Evolutionary conservation across 225 moss, liverwort and hornwort genomes (phyloP).

Genomic region (Marchantia paleacea): DNA sequence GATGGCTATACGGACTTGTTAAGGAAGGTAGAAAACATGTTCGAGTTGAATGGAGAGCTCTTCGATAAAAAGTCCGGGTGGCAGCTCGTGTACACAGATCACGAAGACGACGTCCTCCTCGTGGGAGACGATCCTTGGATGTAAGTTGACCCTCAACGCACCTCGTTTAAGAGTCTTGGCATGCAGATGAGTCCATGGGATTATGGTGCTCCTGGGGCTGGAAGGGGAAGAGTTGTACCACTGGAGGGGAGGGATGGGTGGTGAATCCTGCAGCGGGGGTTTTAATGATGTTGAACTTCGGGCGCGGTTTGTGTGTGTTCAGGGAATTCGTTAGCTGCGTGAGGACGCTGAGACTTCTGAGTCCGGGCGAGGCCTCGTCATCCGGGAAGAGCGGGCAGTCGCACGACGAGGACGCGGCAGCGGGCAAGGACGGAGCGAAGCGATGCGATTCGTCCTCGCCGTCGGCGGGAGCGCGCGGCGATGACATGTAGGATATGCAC

Average conservation of each 20-base stretch:
- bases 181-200: too few species aligned
- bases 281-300: background rate
- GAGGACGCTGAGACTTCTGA: slow-evolving; percentile 29
- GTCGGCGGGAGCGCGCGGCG: background rate
- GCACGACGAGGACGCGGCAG: slow-evolving; percentile 9
- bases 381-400: slow-evolving; percentile 8
- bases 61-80: slow-evolving; percentile 62
- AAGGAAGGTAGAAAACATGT: slow-evolving; percentile 57
- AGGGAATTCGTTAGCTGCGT: slow-evolving; percentile 45
- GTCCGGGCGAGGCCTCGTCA: slow-evolving; percentile 26
- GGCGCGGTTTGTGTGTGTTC: background rate
- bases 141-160: slow-evolving; percentile 36
- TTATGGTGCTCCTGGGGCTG: too few species aligned
- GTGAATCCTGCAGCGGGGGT: too few species aligned
- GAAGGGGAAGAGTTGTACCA: too few species aligned
- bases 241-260: background rate
- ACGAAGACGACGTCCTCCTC: slow-evolving; percentile 71
- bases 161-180: too few species aligned
- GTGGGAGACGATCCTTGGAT: slow-evolving; percentile 86
- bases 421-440: slow-evolving; percentile 12
- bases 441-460: slow-evolving; percentile 10
- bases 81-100: slow-evolving; percentile 79
- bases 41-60: slow-evolving; percentile 56
- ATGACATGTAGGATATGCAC: slow-evolving; percentile 1
- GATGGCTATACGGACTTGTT: slow-evolving; percentile 59